These are phyloP conservation scores for Bromus sterilis DNA, from an alignment of 176 grass and related monocot species.

Conservation along the genomic window DNA sequence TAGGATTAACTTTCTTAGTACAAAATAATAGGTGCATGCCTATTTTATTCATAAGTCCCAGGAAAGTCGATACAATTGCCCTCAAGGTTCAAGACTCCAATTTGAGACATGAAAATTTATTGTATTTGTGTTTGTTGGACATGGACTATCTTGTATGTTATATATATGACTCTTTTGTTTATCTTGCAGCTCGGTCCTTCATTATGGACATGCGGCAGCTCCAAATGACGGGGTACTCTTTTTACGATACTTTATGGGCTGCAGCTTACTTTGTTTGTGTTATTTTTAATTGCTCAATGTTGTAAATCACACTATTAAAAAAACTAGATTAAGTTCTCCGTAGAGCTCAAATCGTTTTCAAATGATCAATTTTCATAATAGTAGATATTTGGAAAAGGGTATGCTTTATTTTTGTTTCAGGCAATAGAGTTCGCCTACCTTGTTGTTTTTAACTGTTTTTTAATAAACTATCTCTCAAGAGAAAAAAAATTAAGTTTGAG, in stretches of 20 bases:
- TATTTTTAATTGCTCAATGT: neutral
- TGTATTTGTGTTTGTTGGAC: conserved; percentile 10
- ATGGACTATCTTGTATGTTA: conserved; percentile 1
- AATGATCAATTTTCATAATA: neutral
- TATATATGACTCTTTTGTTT: conserved; percentile 44
- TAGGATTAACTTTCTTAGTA: neutral
- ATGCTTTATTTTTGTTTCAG: neutral
- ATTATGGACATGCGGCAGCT: conserved; percentile 86
- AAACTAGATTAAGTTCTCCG: neutral
- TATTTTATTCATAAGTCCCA: conserved; percentile 16
- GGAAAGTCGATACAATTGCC: neutral
- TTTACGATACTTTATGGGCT: conserved; percentile 13
- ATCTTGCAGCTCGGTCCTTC: conserved; percentile 69
- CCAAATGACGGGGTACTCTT: conserved; percentile 78
- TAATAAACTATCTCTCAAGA: too few species aligned
- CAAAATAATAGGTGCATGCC: neutral
- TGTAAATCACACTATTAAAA: neutral
- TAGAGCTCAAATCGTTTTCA: neutral
- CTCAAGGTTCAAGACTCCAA: conserved; percentile 2
- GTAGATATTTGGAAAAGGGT: neutral
- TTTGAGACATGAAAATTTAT: neutral
- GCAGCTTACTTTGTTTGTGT: neutral
- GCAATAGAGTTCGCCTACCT: neutral
- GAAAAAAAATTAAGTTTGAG: too few species aligned
- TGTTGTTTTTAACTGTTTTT: neutral